These are phyloP conservation scores for Jamesozyma rosinii DNA, from an alignment of 805 yeast species.

Conservation along the genomic window DNA sequence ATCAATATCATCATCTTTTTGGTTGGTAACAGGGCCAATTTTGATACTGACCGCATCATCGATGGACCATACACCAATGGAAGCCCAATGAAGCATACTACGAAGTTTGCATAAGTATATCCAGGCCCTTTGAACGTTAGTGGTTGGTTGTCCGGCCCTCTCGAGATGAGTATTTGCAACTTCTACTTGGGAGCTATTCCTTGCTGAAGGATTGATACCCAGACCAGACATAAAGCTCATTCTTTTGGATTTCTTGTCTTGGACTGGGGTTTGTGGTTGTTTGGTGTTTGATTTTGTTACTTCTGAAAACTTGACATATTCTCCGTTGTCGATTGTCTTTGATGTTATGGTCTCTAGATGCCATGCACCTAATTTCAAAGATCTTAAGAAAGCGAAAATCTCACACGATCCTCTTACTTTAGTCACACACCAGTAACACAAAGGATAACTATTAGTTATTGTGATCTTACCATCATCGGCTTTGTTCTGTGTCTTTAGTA, in stretches of 20 bases:
- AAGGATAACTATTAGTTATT: constrained; percentile 42
- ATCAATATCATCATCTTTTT: constrained; percentile 2
- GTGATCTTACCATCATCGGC: constrained; percentile 25
- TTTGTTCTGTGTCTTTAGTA: constrained; percentile 41
- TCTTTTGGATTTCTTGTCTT: constrained; percentile 17
- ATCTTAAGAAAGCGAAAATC: constrained; percentile 64
- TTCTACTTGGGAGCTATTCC: constrained; percentile 12
- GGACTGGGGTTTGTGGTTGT: constrained; percentile 5
- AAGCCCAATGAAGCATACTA: constrained; percentile 72
- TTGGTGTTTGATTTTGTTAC: constrained; percentile 5
- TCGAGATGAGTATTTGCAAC: constrained; percentile 8
- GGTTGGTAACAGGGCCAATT: constrained; percentile 20
- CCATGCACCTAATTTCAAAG: constrained; percentile 52
- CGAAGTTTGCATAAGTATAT: constrained; percentile 54
- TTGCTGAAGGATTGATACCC: constrained; percentile 9
- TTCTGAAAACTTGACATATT: constrained; percentile 10
- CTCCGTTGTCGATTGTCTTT: constrained; percentile 13
- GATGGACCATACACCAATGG: constrained; percentile 68
- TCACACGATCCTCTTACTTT: constrained; percentile 79
- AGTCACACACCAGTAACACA: constrained; percentile 74
- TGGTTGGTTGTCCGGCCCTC: constrained; percentile 23
- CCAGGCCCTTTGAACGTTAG: constrained; percentile 48
- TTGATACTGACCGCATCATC: constrained; percentile 25
- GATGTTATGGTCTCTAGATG: constrained; percentile 38
- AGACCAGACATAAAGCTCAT: constrained; percentile 24